Conservation (phyloP, 208 protist species). For the Strigomonas oncopelti region DNA sequence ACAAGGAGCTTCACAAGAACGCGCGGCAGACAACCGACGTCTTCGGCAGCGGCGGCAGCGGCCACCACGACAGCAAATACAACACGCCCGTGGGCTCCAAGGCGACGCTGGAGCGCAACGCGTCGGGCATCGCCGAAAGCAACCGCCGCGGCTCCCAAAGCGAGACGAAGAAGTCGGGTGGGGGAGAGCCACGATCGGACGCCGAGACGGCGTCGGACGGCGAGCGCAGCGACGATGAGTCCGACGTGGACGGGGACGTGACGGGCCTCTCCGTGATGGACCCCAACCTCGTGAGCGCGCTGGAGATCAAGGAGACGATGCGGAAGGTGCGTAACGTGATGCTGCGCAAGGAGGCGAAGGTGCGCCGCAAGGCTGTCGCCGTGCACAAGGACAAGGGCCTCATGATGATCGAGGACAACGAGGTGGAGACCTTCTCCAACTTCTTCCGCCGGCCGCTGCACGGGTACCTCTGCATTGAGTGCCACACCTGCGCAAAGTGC, state of each 20-base stretch:
- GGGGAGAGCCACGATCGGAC: background rate
- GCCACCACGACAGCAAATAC: too few relatives aligned
- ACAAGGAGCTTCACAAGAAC: too few relatives aligned
- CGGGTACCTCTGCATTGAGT: constrained; percentile 76
- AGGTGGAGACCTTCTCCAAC: constrained; percentile 77
- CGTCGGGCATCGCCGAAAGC: background rate
- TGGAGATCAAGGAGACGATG: constrained; percentile 53
- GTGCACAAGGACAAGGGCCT: constrained; percentile 72
- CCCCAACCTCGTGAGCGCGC: constrained; percentile 32
- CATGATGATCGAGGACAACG: constrained; percentile 75
- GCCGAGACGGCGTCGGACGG: background rate
- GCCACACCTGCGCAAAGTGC: constrained; percentile 55
- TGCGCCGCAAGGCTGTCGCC: constrained; percentile 29
- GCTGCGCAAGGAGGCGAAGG: constrained; percentile 49
- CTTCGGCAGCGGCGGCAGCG: too few relatives aligned
- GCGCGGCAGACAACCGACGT: too few relatives aligned
- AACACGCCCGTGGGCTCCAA: background rate
- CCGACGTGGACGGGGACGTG: background rate
- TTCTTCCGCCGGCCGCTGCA: constrained; percentile 80
- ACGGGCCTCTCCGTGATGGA: constrained; percentile 29
- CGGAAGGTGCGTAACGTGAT: constrained; percentile 67
- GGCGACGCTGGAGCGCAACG: background rate
- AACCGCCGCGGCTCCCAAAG: background rate
- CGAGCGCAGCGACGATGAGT: constrained; percentile 1
- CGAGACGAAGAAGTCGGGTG: too few relatives aligned